Evolutionary conservation across 805 yeast genomes (phyloP), one percentile per base, ranked within the genome.

Genomic region (Candida manassasensis): DNA sequence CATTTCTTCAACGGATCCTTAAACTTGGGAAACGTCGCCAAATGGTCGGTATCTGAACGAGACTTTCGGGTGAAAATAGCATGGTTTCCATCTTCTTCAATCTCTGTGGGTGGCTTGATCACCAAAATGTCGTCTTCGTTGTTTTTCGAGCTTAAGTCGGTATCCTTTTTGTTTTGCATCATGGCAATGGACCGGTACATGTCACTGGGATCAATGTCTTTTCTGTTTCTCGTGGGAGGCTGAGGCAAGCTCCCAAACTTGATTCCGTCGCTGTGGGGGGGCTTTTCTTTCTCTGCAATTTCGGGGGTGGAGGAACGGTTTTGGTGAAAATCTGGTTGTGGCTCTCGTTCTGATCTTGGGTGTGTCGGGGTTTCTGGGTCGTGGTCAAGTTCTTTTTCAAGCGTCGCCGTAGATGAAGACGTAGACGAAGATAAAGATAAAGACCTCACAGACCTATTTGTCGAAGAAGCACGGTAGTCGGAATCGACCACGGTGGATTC

Each of bases 121-220:
- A 81, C 77, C 22, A 87, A 58, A 1, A 90, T 88, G 4, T 90
- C 94, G 24, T 80, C 77, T 22, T 77, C 81, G 4, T 17, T n/a
- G 6, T 9, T 10, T 8, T 29, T 5, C 9, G 24, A 6, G 24
- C 71, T 75, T 19, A 41, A 42, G 12, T 38, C 37, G 21, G 28
- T n/a, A 19, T 30, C 18, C 51, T 48, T 26, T 55, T 53, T 16
- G 53, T 57, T n/a, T 59, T 62, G 37, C 62, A 89, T 63, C 81
- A 88, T 79, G 27, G 87, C 79, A 46, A 88, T 82, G 3, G 96
- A 87, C 64, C 81, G 70, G 53, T 70, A 81, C 78, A 88, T 81
- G 51, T 89, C 96, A 32, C 82, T 75, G 2, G 96, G 95, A 21
- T 82, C 80, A 9, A 84, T 41, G 24, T 61, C 64, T 29, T 51